phyloP scores from a whole-genome alignment of 495 filamentous ascomycete genomes.

The Penicillium silybi region DNA sequence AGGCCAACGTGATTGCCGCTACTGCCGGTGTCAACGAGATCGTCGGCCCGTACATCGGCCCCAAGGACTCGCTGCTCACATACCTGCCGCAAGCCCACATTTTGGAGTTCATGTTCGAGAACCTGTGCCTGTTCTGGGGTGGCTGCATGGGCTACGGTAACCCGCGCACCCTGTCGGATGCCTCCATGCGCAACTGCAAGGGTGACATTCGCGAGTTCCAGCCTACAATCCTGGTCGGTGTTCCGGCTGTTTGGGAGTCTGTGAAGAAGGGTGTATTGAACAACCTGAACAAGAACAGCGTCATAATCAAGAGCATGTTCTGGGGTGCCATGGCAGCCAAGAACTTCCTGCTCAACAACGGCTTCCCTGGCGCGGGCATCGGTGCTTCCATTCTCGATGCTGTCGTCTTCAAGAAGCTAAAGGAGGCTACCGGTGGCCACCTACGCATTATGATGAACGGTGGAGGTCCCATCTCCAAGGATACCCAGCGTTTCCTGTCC shows the following conservation, averaged over 20 bases:
- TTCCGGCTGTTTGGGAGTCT: constrained; percentile 95
- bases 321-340: constrained; percentile 89
- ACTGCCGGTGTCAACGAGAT: constrained; percentile 87
- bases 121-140: constrained; percentile 88
- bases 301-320: constrained; percentile 77
- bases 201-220: constrained; percentile 94
- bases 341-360: constrained; percentile 67
- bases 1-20: constrained; percentile 83
- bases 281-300: constrained; percentile 74
- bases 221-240: constrained; percentile 88
- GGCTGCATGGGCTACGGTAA: constrained; percentile 97
- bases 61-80: constrained; percentile 81
- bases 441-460: constrained; percentile 82
- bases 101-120: constrained; percentile 97
- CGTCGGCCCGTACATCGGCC: constrained; percentile 78
- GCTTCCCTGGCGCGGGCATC: constrained; percentile 65
- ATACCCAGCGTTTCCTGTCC: constrained; percentile 83
- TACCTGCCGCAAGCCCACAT: constrained; percentile 96
- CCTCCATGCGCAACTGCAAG: constrained; percentile 86
- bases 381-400: constrained; percentile 66
- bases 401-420: constrained; percentile 85
- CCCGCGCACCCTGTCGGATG: constrained; percentile 85
- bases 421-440: constrained; percentile 81
- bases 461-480: constrained; percentile 80
- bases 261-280: constrained; percentile 95